Evolutionary conservation across 2,329 filamentous ascomycete genomes (phyloP).

Genomic region (Cladophialophora psammophila): DNA sequence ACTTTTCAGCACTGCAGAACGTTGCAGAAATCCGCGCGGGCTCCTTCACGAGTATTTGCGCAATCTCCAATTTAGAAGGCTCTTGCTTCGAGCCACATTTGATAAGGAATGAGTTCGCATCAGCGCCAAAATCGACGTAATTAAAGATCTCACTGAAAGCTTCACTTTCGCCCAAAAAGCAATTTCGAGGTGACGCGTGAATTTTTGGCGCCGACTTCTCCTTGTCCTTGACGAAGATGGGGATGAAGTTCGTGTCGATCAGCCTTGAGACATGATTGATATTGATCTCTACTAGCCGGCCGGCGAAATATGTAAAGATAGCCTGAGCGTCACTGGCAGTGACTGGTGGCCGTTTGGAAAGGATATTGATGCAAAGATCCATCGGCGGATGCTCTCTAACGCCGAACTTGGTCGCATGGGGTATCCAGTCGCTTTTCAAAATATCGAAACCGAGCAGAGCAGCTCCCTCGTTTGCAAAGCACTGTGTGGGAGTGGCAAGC

Average conservation of each 20-base stretch:
- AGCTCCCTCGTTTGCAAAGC: slow-evolving; percentile 81
- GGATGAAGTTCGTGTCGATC: slow-evolving; percentile 73
- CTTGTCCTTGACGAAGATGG: slow-evolving; percentile 57
- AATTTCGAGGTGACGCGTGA: slow-evolving; percentile 72
- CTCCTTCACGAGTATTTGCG: slow-evolving; percentile 80
- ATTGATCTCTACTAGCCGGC: slow-evolving; percentile 76
- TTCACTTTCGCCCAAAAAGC: slow-evolving; percentile 77
- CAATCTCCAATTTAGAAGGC: slow-evolving; percentile 85
- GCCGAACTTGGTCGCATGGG: slow-evolving; percentile 84
- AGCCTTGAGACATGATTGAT: slow-evolving; percentile 67
- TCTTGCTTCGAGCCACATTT: slow-evolving; percentile 91
- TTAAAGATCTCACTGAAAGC: slow-evolving; percentile 92
- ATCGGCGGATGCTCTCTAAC: slow-evolving; percentile 84
- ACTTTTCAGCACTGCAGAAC: slow-evolving; percentile 83
- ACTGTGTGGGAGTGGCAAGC: slow-evolving; percentile 75
- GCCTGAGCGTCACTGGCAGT: slow-evolving; percentile 70
- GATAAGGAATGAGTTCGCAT: slow-evolving; percentile 87
- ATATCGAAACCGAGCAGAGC: slow-evolving; percentile 82
- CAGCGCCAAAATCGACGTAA: slow-evolving; percentile 90
- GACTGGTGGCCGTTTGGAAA: slow-evolving; percentile 75
- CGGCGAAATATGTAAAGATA: slow-evolving; percentile 84
- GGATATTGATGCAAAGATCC: slow-evolving; percentile 73
- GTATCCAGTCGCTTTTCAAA: slow-evolving; percentile 75
- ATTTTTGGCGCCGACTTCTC: slow-evolving; percentile 54
- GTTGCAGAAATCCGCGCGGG: slow-evolving; percentile 81